Conservation (phyloP, 176 grass and related monocot genomes). For the Olyra latifolia region DNA sequence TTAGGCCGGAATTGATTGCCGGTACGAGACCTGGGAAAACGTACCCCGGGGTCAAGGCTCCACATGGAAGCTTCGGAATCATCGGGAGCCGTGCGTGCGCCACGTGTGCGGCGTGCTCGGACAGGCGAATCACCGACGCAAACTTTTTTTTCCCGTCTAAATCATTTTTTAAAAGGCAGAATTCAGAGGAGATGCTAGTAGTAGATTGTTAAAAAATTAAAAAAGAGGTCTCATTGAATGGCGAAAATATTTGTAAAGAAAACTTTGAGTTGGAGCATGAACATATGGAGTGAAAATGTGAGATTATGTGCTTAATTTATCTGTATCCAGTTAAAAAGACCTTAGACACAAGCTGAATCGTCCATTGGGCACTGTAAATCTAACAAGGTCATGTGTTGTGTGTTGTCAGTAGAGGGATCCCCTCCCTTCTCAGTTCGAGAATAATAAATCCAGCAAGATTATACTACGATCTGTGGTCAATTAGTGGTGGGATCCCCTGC, state of each 20-base stretch:
- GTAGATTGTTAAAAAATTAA: neutral
- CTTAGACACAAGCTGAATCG: neutral
- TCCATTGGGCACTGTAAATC: neutral
- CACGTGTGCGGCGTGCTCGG: constrained; percentile 23
- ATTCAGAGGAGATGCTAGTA: neutral
- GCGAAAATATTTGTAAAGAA: no score
- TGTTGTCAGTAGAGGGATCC: neutral
- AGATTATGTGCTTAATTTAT: neutral
- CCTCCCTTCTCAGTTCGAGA: neutral
- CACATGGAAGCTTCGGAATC: constrained; percentile 40
- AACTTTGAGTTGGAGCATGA: neutral
- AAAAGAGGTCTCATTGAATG: neutral
- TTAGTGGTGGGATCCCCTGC: neutral
- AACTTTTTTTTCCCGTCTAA: no score
- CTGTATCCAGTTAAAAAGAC: neutral
- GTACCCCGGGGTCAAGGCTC: neutral
- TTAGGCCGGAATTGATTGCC: neutral
- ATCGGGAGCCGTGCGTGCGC: neutral
- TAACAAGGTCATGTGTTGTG: neutral
- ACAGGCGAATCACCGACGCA: neutral
- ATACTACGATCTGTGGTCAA: neutral
- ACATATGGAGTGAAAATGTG: neutral
- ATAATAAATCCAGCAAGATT: neutral
- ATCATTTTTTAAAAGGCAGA: no score
- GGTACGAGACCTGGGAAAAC: neutral